Evolutionary conservation across 768 basidiomycete genomes (phyloP).

Genomic region (Lactifluus rugatus): DNA sequence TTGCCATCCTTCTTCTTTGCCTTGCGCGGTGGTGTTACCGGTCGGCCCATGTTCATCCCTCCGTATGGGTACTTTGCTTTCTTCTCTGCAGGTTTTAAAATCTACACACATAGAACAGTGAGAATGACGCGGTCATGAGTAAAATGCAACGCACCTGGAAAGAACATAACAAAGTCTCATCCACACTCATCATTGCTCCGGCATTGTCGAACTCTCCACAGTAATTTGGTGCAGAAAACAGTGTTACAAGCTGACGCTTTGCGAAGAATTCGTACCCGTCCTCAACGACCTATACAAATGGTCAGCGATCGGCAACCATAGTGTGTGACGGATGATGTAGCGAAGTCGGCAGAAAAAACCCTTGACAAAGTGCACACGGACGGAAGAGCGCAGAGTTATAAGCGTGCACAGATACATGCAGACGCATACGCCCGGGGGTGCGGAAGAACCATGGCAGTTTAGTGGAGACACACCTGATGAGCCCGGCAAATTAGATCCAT

Average conservation of each 20-base stretch:
- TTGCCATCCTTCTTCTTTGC: constrained; percentile 94
- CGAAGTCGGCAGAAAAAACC: not conserved
- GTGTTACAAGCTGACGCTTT: constrained; percentile 90
- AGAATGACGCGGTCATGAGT: not conserved
- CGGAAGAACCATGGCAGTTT: constrained; percentile 6
- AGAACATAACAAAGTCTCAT: constrained; percentile 92
- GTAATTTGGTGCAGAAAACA: constrained; percentile 95
- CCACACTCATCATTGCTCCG: constrained; percentile 99
- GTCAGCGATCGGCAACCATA: not conserved
- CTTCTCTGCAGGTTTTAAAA: constrained; percentile 98
- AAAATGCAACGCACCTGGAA: constrained; percentile 63
- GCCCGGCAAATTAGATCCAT: constrained; percentile 99
- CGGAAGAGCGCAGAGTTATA: not conserved
- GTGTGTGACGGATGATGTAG: not conserved
- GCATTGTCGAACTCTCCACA: constrained; percentile 98
- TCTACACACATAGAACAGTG: constrained; percentile 38
- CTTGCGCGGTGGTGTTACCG: constrained; percentile 93
- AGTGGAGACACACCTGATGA: constrained; percentile 65
- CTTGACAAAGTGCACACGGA: not conserved
- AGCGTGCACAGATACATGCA: not conserved
- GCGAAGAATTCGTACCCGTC: constrained; percentile 99
- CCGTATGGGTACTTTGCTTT: constrained; percentile 90
- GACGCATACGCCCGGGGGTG: not conserved
- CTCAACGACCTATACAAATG: constrained; percentile 70
- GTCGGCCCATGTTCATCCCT: constrained; percentile 77